These are phyloP conservation scores for Chalaropsis thielavioides DNA, from an alignment of 2,329 filamentous ascomycete genomes.

Conservation along the genomic window DNA sequence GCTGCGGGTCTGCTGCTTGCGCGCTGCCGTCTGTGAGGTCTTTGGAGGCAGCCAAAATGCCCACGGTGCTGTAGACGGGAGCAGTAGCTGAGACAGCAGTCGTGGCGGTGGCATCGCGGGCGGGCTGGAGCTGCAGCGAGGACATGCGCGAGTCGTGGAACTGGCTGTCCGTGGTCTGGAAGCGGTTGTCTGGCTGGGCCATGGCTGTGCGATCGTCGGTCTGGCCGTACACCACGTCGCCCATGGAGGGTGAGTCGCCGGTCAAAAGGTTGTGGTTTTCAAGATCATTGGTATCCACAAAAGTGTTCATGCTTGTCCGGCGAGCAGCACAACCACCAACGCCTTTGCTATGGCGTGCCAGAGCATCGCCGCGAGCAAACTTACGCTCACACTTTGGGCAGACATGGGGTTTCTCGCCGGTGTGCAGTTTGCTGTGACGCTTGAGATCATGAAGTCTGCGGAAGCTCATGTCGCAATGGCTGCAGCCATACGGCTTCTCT, in stretches of 20 bases:
- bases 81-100: slow-evolving; percentile 29
- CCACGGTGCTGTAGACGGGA: slow-evolving; percentile 54
- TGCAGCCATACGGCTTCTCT: slow-evolving; percentile 92
- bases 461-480: slow-evolving; percentile 86
- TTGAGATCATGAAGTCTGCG: slow-evolving; percentile 88
- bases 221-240: slow-evolving; percentile 25
- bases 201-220: slow-evolving; percentile 35
- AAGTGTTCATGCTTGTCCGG: slow-evolving; percentile 70
- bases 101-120: slow-evolving; percentile 23
- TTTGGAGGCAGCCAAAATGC: slow-evolving; percentile 77
- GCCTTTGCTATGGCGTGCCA: slow-evolving; percentile 90
- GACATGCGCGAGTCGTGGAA: slow-evolving; percentile 12
- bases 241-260: slow-evolving; percentile 42
- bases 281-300: slow-evolving; percentile 63
- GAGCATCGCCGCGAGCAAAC: slow-evolving; percentile 86
- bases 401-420: slow-evolving; percentile 85
- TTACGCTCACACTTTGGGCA: slow-evolving; percentile 89
- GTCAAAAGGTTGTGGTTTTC: slow-evolving; percentile 37
- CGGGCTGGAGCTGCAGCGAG: slow-evolving; percentile 14
- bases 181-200: slow-evolving; percentile 19
- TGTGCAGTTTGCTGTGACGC: slow-evolving; percentile 90
- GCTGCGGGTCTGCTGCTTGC: slow-evolving; percentile 23
- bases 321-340: slow-evolving; percentile 89
- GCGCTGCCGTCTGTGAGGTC: slow-evolving; percentile 51
- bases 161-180: slow-evolving; percentile 4